Conservation (phyloP, 345 rosid species). For the Brassica juncea region DNA sequence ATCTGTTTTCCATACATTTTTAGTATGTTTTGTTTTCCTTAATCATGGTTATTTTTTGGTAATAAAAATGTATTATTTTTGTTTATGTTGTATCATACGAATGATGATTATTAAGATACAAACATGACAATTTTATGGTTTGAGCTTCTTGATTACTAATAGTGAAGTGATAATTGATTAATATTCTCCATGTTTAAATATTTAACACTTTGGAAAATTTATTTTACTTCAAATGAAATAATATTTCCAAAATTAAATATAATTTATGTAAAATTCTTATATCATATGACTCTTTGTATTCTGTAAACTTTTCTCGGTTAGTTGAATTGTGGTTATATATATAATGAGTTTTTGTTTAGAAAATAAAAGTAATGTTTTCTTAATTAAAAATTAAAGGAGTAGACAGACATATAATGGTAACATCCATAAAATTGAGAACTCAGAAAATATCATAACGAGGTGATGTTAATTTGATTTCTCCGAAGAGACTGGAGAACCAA, state of each 20-base stretch:
- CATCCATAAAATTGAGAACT: background rate
- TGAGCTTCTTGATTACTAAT: background rate
- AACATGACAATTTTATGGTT: background rate
- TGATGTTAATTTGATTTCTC: background rate
- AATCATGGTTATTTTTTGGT: background rate
- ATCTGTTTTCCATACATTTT: background rate
- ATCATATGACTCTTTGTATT: background rate
- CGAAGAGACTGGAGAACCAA: background rate
- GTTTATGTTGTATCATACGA: background rate
- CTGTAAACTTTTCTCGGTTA: background rate
- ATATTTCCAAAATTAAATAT: background rate
- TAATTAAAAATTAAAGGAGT: background rate
- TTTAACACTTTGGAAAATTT: background rate
- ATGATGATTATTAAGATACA: background rate
- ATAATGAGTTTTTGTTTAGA: background rate
- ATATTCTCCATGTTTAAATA: background rate
- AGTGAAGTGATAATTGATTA: background rate
- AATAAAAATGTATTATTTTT: too few species aligned
- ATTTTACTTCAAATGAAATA: too few species aligned
- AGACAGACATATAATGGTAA: background rate
- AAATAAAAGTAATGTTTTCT: too few species aligned
- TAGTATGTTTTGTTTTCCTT: background rate
- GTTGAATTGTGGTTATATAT: background rate
- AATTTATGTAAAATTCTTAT: background rate
- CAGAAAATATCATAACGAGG: background rate